Evolutionary conservation across 108 stramenopile genomes (phyloP).

Genomic region (Seminavis robusta): DNA sequence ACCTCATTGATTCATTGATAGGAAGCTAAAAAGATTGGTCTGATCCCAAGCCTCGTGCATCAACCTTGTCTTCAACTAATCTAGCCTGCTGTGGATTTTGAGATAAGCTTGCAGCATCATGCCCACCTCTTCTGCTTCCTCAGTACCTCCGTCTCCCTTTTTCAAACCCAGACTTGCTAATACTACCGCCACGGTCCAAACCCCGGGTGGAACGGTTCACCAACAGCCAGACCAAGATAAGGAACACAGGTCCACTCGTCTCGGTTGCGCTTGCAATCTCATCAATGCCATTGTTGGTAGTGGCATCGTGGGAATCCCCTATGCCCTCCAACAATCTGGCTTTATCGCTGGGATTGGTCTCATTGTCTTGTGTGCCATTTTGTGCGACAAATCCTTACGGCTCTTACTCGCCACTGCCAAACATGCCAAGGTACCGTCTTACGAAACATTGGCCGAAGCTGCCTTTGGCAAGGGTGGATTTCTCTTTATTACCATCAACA

Average conservation of each 20-base stretch:
- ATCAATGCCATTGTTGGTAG: constrained; percentile 84
- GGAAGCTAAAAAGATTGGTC: too few relatives aligned
- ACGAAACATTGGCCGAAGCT: constrained; percentile 78
- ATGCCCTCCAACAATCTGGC: constrained; percentile 77
- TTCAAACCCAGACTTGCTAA: too few relatives aligned
- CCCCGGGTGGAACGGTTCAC: too few relatives aligned
- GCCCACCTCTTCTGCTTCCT: too few relatives aligned
- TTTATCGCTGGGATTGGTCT: constrained; percentile 66
- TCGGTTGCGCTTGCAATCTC: constrained; percentile 75
- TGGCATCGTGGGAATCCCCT: constrained; percentile 88
- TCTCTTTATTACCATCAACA: constrained; percentile 61
- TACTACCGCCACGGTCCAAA: too few relatives aligned
- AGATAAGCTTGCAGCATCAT: too few relatives aligned
- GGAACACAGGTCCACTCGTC: constrained; percentile 62
- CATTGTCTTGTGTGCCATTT: constrained; percentile 43
- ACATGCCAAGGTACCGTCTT: constrained; percentile 64
- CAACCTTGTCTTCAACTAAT: too few relatives aligned
- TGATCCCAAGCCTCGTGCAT: too few relatives aligned
- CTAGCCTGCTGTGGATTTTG: too few relatives aligned
- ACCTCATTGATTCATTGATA: too few relatives aligned
- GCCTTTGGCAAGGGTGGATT: constrained; percentile 73
- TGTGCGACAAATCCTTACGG: constrained; percentile 73
- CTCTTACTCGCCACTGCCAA: constrained; percentile 75
- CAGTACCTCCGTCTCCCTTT: too few relatives aligned
- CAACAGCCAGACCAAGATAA: constrained; percentile 6